Percentiles rank a stretch among this genome's conserved stretches.
Conservation (phyloP, 352 stramenopile genomes). For the Phytopythium sindhum region DNA sequence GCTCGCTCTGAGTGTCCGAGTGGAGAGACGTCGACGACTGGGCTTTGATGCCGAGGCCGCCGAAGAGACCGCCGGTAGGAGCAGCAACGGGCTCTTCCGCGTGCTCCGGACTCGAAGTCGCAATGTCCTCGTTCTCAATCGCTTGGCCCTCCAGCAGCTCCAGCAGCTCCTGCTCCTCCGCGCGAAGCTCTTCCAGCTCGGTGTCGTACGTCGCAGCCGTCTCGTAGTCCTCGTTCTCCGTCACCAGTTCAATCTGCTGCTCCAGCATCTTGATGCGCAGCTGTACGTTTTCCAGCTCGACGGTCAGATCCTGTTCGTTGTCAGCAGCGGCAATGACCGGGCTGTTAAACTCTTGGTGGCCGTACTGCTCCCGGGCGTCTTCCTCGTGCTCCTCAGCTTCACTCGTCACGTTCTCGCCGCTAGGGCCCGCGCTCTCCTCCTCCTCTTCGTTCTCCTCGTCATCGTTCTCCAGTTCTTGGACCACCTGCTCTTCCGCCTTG, state of each 20-base stretch:
- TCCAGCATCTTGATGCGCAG: conserved; percentile 53
- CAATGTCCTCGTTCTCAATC: not conserved
- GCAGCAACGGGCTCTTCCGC: not conserved
- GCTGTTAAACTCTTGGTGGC: conserved; percentile 31
- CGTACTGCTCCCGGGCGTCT: conserved; percentile 19
- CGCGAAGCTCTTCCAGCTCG: conserved; percentile 53
- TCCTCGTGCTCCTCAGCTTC: conserved; percentile 6
- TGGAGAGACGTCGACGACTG: conserved; percentile 5
- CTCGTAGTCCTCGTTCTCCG: conserved; percentile 71
- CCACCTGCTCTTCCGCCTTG: conserved; percentile 12
- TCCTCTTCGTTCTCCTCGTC: conserved; percentile 22
- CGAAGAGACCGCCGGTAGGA: conserved; percentile 6
- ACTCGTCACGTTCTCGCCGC: not conserved
- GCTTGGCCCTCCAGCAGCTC: conserved; percentile 26
- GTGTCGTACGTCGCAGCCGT: conserved; percentile 55
- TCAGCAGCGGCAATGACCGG: conserved; percentile 26
- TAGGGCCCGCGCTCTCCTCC: conserved; percentile 6
- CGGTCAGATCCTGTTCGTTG: conserved; percentile 27
- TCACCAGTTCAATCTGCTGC: conserved; percentile 63
- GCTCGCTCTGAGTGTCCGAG: not conserved
- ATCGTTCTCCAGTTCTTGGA: conserved; percentile 5
- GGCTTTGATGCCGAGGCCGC: conserved; percentile 4
- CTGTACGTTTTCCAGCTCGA: conserved; percentile 41
- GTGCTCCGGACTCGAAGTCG: not conserved
- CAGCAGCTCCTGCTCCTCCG: conserved; percentile 43